phyloP scores from a whole-genome alignment of 805 yeast genomes.

The Teunomyces lycoperdinae region DNA sequence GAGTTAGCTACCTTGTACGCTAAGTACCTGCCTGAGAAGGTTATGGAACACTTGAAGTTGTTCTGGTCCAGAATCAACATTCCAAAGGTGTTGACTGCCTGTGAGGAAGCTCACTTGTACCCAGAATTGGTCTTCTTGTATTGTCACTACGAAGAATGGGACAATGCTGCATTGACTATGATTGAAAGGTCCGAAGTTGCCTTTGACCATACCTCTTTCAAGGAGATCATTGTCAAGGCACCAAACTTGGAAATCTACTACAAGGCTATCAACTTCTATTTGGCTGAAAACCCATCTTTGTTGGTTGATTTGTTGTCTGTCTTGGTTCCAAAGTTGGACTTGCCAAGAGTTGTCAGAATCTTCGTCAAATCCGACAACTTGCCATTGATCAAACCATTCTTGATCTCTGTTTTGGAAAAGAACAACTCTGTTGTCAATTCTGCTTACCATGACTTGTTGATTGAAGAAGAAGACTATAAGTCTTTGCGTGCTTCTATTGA shows the following conservation, averaged over 20 bases:
- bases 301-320: conserved; percentile 82
- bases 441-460: conserved; percentile 92
- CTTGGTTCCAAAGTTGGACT: conserved; percentile 84
- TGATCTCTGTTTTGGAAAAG: conserved; percentile 85
- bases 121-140: conserved; percentile 93
- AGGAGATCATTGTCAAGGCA: conserved; percentile 91
- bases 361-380: conserved; percentile 93
- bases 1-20: conserved; percentile 89
- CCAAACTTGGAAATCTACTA: conserved; percentile 95
- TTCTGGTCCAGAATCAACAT: conserved; percentile 98
- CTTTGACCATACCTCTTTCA: conserved; percentile 90
- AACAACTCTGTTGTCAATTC: conserved; percentile 88
- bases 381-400: conserved; percentile 93
- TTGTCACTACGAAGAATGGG: conserved; percentile 99
- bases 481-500: conserved; percentile 86
- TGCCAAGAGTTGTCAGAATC: conserved; percentile 91
- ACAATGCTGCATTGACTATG: conserved; percentile 94
- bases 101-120: conserved; percentile 93
- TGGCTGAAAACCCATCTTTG: conserved; percentile 87
- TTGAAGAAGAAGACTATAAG: conserved; percentile 95
- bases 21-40: conserved; percentile 83
- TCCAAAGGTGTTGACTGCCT: conserved; percentile 93
- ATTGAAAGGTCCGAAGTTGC: conserved; percentile 92
- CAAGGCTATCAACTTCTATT: conserved; percentile 94
- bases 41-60: conserved; percentile 93